Evolutionary conservation across 768 basidiomycete genomes (phyloP).

Genomic region (Termitomyces sp.): DNA sequence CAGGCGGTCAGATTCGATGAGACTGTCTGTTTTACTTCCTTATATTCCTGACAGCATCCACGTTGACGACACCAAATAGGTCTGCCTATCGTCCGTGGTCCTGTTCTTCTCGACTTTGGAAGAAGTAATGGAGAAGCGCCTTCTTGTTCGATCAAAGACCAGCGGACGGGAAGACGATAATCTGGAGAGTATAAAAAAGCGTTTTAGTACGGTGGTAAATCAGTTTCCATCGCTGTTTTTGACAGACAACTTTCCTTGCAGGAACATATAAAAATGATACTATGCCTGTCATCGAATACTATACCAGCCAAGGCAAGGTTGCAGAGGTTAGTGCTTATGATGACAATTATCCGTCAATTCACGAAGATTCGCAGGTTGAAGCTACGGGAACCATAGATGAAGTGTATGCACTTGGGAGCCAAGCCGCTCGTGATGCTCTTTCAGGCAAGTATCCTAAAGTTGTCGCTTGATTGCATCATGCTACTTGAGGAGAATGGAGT

Average conservation of each 20-base stretch:
- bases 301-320: slow-evolving; percentile 62
- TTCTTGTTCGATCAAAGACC: slow-evolving; percentile 89
- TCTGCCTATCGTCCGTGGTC: slow-evolving; percentile 75
- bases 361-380: slow-evolving; percentile 46
- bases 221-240: background rate
- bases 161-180: slow-evolving; percentile 97
- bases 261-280: slow-evolving; percentile 84
- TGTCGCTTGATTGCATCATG: background rate
- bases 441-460: slow-evolving; percentile 16
- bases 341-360: background rate
- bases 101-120: slow-evolving; percentile 87
- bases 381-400: slow-evolving; percentile 36
- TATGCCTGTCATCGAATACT: slow-evolving; percentile 92
- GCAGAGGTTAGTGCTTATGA: slow-evolving; percentile 53
- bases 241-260: slow-evolving; percentile 17
- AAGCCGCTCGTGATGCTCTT: slow-evolving; percentile 34
- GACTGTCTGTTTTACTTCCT: slow-evolving; percentile 42
- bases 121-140: slow-evolving; percentile 78
- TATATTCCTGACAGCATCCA: background rate
- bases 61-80: slow-evolving; percentile 34
- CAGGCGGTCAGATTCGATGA: slow-evolving; percentile 91
- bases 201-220: slow-evolving; percentile 65
- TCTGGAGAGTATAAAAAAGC: slow-evolving; percentile 88
- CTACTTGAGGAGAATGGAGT: slow-evolving; percentile 2
- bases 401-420: slow-evolving; percentile 34